These are phyloP conservation scores for Fragilaria crotonensis DNA, from an alignment of 108 stramenopile species.

Conservation along the genomic window DNA sequence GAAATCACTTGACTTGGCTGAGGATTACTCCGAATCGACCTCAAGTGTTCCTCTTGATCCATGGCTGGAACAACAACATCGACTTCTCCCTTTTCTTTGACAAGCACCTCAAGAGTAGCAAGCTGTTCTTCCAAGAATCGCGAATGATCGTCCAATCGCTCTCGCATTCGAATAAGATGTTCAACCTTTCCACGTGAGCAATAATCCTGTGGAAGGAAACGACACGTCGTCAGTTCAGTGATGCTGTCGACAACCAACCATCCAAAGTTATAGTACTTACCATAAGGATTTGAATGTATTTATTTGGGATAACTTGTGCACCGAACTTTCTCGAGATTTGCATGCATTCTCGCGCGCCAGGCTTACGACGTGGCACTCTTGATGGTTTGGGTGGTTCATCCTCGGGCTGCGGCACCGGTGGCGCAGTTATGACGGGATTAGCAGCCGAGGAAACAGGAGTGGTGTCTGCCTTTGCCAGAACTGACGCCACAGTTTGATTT, in stretches of 20 bases:
- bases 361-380: constrained; percentile 65
- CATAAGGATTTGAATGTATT: constrained; percentile 65
- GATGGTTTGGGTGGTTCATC: no score
- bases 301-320: constrained; percentile 47
- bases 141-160: constrained; percentile 79
- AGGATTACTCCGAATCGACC: no score
- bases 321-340: constrained; percentile 74
- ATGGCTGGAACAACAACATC: constrained; percentile 33
- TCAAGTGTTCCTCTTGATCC: constrained; percentile 15
- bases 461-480: no score
- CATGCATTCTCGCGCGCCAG: constrained; percentile 88
- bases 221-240: background rate
- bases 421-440: no score
- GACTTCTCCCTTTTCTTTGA: constrained; percentile 54
- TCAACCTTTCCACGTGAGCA: constrained; percentile 80
- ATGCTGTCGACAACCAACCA: background rate
- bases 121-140: constrained; percentile 71
- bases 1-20: no score
- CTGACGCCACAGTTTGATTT: no score
- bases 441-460: no score
- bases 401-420: constrained; percentile 1
- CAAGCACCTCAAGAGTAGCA: constrained; percentile 67
- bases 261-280: no score
- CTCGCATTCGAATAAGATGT: constrained; percentile 83
- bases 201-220: constrained; percentile 42